Evolutionary conservation across 352 stramenopile species (phyloP).

Genomic region (Sclerospora graminicola): DNA sequence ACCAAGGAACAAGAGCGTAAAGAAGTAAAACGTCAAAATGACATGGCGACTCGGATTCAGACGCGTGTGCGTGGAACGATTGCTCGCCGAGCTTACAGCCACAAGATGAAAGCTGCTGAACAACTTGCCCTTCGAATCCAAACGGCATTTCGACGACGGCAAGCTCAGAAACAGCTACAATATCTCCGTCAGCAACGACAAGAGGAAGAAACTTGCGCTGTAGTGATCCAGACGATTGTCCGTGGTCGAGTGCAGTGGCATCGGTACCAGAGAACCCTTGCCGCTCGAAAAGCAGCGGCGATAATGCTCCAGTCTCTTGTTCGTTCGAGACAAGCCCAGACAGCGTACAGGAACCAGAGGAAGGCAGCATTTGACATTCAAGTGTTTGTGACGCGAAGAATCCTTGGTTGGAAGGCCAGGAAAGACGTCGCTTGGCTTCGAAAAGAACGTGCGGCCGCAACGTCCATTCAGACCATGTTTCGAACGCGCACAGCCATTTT

Average conservation of each 20-base stretch:
- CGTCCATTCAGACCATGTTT: neutral
- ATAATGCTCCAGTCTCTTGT: constrained; percentile 30
- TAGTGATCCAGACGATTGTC: constrained; percentile 31
- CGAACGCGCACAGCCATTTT: neutral
- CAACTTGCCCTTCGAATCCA: constrained; percentile 27
- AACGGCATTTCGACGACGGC: constrained; percentile 21
- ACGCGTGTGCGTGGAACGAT: constrained; percentile 24
- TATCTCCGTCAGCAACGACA: constrained; percentile 17
- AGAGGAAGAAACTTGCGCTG: constrained; percentile 15
- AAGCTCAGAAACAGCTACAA: constrained; percentile 19
- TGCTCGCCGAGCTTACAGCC: constrained; percentile 23
- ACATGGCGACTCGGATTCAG: constrained; percentile 41
- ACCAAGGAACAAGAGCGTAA: constrained; percentile 22
- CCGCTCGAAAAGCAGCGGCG: constrained; percentile 15
- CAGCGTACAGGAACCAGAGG: constrained; percentile 16
- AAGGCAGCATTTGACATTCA: neutral
- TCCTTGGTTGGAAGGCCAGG: neutral
- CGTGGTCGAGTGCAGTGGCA: constrained; percentile 25
- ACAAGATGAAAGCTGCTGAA: constrained; percentile 15
- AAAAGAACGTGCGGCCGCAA: neutral
- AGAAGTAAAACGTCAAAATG: constrained; percentile 18
- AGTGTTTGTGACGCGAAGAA: neutral
- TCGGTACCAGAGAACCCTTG: constrained; percentile 20
- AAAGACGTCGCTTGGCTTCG: neutral
- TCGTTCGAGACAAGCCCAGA: constrained; percentile 23